Percentiles rank a stretch among this genome's conserved stretches.
Evolutionary conservation across 2,329 filamentous ascomycete species (phyloP).

Genomic region (Periconia sp.): DNA sequence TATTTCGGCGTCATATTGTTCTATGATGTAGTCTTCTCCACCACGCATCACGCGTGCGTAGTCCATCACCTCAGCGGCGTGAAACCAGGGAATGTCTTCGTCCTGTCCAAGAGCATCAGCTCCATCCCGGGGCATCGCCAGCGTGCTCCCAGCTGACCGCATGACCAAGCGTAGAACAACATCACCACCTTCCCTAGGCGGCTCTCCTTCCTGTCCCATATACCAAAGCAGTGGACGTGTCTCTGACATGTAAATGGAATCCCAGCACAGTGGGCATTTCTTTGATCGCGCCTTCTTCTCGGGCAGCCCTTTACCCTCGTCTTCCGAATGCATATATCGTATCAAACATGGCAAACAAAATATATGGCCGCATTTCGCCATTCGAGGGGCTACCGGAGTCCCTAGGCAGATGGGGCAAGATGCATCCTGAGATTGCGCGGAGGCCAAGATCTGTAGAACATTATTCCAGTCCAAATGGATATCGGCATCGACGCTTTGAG

Average conservation of each 20-base stretch:
- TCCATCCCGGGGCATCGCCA: slow-evolving; percentile 84
- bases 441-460: slow-evolving; percentile 89
- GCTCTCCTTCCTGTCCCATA: slow-evolving; percentile 77
- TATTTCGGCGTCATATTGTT: slow-evolving; percentile 80
- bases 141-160: slow-evolving; percentile 75
- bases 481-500: slow-evolving; percentile 83
- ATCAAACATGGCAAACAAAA: slow-evolving; percentile 93
- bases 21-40: slow-evolving; percentile 80
- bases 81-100: slow-evolving; percentile 90
- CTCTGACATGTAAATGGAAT: slow-evolving; percentile 89
- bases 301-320: slow-evolving; percentile 57
- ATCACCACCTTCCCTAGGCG: slow-evolving; percentile 82
- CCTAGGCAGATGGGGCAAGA: slow-evolving; percentile 95
- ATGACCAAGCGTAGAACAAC: slow-evolving; percentile 86
- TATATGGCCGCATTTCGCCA: slow-evolving; percentile 97
- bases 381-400: slow-evolving; percentile 87
- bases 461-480: slow-evolving; percentile 87
- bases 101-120: slow-evolving; percentile 68
- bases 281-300: slow-evolving; percentile 81
- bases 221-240: slow-evolving; percentile 90
- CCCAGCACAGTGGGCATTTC: slow-evolving; percentile 95
- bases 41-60: slow-evolving; percentile 96
- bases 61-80: slow-evolving; percentile 89
- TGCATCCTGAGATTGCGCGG: slow-evolving; percentile 81
- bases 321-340: slow-evolving; percentile 88